Conservation (phyloP, 306 rosid genomes). For the Phaseolus lunatus region DNA sequence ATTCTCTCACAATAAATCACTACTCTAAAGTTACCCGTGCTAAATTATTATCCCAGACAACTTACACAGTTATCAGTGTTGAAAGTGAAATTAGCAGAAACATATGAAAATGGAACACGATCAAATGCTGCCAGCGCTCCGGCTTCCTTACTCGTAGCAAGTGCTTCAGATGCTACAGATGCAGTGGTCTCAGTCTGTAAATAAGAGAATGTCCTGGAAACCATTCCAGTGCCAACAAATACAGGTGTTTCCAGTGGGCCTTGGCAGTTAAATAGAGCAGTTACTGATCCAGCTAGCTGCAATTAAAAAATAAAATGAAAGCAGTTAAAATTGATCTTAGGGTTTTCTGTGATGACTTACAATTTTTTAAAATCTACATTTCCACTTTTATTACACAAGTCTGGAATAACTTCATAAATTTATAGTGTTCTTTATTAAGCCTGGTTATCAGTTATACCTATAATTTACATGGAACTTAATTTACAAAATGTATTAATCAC, state of each 20-base stretch:
- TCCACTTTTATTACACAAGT: conserved; percentile 1
- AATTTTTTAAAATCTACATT: conserved; percentile 16
- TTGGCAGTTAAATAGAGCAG: conserved; percentile 97
- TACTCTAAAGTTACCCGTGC: conserved; percentile 12
- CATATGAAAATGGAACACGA: conserved; percentile 88
- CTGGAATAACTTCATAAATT: conserved; percentile 15
- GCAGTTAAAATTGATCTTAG: conserved; percentile 21
- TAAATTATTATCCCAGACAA: conserved; percentile 32
- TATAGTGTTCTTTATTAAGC: conserved; percentile 7
- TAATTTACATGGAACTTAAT: conserved; percentile 10
- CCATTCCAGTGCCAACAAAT: conserved; percentile 99
- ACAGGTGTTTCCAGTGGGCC: conserved; percentile 91
- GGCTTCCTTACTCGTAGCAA: conserved; percentile 81
- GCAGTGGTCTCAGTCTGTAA: conserved; percentile 63
- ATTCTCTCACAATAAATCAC: neutral
- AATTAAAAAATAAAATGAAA: conserved; percentile 43
- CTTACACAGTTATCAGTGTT: conserved; percentile 94
- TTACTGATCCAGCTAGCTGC: conserved; percentile 96
- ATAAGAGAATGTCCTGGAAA: conserved; percentile 79
- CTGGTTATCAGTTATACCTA: conserved; percentile 11
- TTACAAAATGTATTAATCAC: neutral
- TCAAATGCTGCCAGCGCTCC: conserved; percentile 94
- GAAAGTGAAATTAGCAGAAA: conserved; percentile 96
- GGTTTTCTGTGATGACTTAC: conserved; percentile 5
- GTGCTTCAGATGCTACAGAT: conserved; percentile 79